Base-by-base conservation (phyloP, 2,329 filamentous ascomycete genomes). In the Cercospora sp. region DNA sequence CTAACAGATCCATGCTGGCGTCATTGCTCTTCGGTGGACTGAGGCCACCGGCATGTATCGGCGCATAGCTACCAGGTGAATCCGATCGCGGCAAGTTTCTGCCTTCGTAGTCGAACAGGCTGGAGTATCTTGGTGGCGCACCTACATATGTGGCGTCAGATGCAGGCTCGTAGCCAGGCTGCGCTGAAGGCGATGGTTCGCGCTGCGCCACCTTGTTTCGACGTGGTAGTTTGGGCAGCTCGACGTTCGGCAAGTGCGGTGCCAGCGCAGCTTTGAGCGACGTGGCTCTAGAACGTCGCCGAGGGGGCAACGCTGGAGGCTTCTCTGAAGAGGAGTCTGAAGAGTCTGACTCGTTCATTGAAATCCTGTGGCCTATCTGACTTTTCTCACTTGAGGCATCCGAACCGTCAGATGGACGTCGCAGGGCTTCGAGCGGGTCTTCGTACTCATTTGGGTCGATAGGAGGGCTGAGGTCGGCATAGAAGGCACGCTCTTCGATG, bases 41-140 rank as follows among this genome's bases (percentile, higher is more conserved):
- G 69, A 81, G 81, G 16, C 81, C 80, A 72, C 83, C 78, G 1
- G 78, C 77, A 7, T 79, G 80, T 16, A 78, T 77, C 12, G 79
- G 80, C 16, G 77, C 78, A 61, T 81, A 79, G 51, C 76, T 80
- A 5, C 75, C 68, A 5, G 82, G 81, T 7, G 80, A 82, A 57
- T 80, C 77, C 26, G 78, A 77, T 12, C 77, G 70, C 4, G 69
- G 45, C 37, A 76, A 66, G 21, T 74, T 75, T 40, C 74, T 74
- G 53, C 81, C 80, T 28, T 80, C 70, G 8, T 45, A 60, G 60
- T 74, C 77, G 62, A 83, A 78, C 49, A 83, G 74, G 2, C 79
- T 78, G 7, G 82, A 84, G 67, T 84, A 82, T 24, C 81, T 74
- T 10, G 82, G 82, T 26, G 81, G 82, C 5, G 80, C 76, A 63